Percentiles rank a stretch among this genome's conserved stretches.
Evolutionary conservation across 495 filamentous ascomycete genomes (phyloP).

Genomic region (Trichoderma virens): DNA sequence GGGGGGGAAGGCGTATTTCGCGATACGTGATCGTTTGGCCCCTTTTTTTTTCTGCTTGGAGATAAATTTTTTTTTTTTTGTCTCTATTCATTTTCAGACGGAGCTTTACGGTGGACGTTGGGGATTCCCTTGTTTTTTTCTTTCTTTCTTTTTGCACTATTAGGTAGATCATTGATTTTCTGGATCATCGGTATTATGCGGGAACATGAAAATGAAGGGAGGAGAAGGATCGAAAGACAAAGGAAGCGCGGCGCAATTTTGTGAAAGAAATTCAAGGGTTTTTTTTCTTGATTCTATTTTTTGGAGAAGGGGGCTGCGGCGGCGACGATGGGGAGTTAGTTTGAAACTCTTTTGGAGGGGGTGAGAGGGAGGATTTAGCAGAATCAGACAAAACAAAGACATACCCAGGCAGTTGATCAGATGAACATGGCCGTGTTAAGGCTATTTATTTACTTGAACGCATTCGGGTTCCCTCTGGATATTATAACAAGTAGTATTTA

Average conservation of each 20-base stretch:
- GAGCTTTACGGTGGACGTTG: neutral
- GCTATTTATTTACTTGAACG: neutral
- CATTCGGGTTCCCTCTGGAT: neutral
- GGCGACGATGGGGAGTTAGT: too few species aligned
- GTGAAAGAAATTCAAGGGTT: neutral
- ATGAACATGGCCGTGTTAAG: neutral
- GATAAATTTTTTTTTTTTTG: too few species aligned
- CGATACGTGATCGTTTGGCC: too few species aligned
- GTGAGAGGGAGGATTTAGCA: neutral
- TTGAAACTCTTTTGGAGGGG: neutral
- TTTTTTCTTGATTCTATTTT: neutral
- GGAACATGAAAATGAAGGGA: neutral
- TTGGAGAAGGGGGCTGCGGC: neutral
- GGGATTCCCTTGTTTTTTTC: neutral
- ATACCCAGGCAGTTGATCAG: conserved; percentile 3
- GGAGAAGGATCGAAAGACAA: neutral
- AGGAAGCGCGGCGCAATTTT: neutral
- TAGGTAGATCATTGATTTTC: neutral
- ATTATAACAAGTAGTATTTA: neutral
- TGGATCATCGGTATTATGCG: neutral
- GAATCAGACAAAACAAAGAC: too few species aligned
- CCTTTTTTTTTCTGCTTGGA: neutral
- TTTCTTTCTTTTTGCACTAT: neutral
- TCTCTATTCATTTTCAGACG: neutral
- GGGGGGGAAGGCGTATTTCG: too few species aligned